A percentile compares a stretch with the other conserved stretches of the same genome.
These are phyloP conservation scores for Kwoniella sp. DNA, from an alignment of 768 basidiomycete genomes.

Conservation along the genomic window DNA sequence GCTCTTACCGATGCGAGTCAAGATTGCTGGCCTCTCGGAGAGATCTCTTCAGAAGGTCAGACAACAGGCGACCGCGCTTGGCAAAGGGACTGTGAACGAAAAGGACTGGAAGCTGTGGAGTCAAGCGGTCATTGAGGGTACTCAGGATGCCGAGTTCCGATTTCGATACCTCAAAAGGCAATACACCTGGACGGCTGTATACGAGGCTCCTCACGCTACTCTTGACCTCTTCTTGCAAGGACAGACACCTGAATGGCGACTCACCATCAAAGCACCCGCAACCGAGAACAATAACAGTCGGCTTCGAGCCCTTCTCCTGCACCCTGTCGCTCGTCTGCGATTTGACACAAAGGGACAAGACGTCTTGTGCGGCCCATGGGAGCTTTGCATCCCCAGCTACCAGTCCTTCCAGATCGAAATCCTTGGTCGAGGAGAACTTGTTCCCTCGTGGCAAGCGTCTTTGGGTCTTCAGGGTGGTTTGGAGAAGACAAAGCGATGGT, in stretches of 20 bases:
- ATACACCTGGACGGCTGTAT: slow-evolving; percentile 80
- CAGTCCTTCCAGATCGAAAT: slow-evolving; percentile 67
- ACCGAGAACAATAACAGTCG: slow-evolving; percentile 75
- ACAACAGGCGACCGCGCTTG: slow-evolving; percentile 29
- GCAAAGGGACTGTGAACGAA: slow-evolving; percentile 46
- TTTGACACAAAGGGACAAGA: slow-evolving; percentile 45
- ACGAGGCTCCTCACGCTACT: slow-evolving; percentile 69
- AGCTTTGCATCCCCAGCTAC: slow-evolving; percentile 71
- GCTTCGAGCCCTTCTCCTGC: slow-evolving; percentile 71
- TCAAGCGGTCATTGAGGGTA: slow-evolving; percentile 34
- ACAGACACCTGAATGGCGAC: slow-evolving; percentile 81
- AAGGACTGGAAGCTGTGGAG: slow-evolving; percentile 72
- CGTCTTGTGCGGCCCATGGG: slow-evolving; percentile 70
- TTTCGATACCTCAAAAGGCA: slow-evolving; percentile 86
- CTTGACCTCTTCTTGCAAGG: slow-evolving; percentile 76
- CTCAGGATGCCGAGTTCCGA: slow-evolving; percentile 62
- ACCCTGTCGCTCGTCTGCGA: slow-evolving; percentile 75
- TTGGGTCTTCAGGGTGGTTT: slow-evolving; percentile 74
- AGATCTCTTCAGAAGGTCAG: slow-evolving; percentile 62
- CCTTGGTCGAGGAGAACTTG: slow-evolving; percentile 64
- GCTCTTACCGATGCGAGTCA: slow-evolving; percentile 81
- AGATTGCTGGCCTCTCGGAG: slow-evolving; percentile 59
- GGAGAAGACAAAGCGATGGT: slow-evolving; percentile 69
- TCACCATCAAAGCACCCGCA: slow-evolving; percentile 72
- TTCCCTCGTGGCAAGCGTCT: slow-evolving; percentile 81